phyloP scores from a whole-genome alignment of 331 rosid species.

The Cydonia oblonga region DNA sequence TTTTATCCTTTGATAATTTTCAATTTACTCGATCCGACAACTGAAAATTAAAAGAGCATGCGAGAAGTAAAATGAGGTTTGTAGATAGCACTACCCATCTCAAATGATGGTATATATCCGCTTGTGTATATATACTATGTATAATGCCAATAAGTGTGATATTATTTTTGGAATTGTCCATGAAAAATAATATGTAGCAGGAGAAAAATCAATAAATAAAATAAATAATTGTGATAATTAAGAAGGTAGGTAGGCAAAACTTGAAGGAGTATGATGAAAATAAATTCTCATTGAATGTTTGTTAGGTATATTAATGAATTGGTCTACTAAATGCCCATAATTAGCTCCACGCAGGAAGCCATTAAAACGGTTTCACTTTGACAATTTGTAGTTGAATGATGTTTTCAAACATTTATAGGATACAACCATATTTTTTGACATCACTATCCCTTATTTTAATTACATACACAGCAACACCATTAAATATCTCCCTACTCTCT shows the following conservation, averaged over 20 bases:
- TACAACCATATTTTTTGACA: slow-evolving; percentile 45
- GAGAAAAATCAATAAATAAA: not conserved
- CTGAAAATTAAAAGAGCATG: too few species aligned
- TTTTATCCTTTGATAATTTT: too few species aligned
- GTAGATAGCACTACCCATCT: too few species aligned
- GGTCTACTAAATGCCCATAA: slow-evolving; percentile 63
- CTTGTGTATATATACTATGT: too few species aligned
- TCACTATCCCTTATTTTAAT: slow-evolving; percentile 22
- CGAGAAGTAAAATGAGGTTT: too few species aligned
- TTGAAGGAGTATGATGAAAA: slow-evolving; percentile 44
- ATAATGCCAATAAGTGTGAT: too few species aligned
- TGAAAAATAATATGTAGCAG: not conserved
- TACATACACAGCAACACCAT: not conserved
- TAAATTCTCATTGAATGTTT: slow-evolving; percentile 55
- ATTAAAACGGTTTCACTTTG: slow-evolving; percentile 43
- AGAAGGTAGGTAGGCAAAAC: slow-evolving; percentile 55
- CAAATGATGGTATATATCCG: too few species aligned
- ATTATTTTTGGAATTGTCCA: not conserved
- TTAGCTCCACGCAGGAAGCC: slow-evolving; percentile 45
- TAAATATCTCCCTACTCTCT: not conserved
- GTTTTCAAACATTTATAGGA: slow-evolving; percentile 77
- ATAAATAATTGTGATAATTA: slow-evolving; percentile 14
- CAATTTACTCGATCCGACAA: too few species aligned
- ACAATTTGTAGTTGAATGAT: slow-evolving; percentile 67
- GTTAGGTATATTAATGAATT: slow-evolving; percentile 73